Conservation (phyloP, 305 asterid species). For the Solanum chacoense region DNA sequence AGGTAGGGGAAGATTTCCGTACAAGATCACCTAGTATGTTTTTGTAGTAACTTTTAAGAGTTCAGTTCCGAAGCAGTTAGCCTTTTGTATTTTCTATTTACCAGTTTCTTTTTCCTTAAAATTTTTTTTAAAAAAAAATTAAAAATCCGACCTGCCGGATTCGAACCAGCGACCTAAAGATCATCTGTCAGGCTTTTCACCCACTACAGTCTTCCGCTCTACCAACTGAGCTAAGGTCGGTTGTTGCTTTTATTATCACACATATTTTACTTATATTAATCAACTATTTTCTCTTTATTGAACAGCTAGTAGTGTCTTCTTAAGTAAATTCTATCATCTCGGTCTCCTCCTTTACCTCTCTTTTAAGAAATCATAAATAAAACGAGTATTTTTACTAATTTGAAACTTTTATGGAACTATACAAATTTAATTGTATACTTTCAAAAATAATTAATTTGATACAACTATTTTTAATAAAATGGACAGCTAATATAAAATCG, state of each 20-base stretch:
- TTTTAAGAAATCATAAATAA: not conserved
- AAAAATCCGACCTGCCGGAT: conserved; percentile 68
- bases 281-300: too few species aligned
- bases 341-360: not conserved
- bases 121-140: too few species aligned
- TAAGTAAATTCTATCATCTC: too few species aligned
- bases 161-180: conserved; percentile 98
- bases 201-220: conserved; percentile 95
- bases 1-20: not conserved
- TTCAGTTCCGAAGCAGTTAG: not conserved
- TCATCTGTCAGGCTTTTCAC: not conserved
- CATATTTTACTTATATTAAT: too few species aligned
- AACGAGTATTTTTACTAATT: too few species aligned
- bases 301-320: too few species aligned
- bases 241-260: accelerated
- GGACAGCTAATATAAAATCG: too few species aligned
- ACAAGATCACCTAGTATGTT: not conserved
- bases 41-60: not conserved
- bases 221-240: conserved; percentile 99
- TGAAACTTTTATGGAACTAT: not conserved
- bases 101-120: not conserved
- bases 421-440: not conserved
- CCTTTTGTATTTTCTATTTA: not conserved
- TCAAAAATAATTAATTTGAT: too few species aligned
- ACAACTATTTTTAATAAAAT: too few species aligned